phyloP scores from a whole-genome alignment of 305 asterid genomes.

The Solanum hybrid region DNA sequence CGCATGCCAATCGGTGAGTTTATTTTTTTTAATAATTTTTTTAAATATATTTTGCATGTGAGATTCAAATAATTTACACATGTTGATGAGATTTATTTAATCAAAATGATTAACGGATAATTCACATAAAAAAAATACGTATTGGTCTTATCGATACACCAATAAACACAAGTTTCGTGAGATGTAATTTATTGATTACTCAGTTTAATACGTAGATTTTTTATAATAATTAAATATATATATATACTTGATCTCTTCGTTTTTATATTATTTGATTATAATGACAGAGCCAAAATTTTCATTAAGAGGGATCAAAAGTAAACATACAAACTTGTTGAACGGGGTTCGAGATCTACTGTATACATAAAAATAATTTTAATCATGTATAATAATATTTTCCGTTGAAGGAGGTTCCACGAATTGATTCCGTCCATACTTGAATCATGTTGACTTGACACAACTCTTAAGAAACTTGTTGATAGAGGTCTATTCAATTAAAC shows the following conservation, averaged over 20 bases:
- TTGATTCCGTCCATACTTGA: neutral
- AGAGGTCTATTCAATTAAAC: neutral
- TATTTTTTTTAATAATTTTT: neutral
- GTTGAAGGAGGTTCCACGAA: neutral
- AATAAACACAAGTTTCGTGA: neutral
- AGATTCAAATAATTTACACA: conserved; percentile 2
- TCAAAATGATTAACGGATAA: neutral
- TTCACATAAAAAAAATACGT: neutral
- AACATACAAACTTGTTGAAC: too few relatives aligned
- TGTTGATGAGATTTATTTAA: neutral
- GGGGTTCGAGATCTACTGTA: neutral
- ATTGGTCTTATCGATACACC: neutral
- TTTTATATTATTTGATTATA: too few relatives aligned
- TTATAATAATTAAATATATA: too few relatives aligned
- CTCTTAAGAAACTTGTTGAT: neutral
- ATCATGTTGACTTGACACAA: neutral
- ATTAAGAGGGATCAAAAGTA: neutral
- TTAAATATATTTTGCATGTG: neutral
- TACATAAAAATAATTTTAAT: too few relatives aligned
- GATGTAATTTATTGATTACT: too few relatives aligned
- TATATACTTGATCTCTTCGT: neutral
- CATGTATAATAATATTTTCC: too few relatives aligned
- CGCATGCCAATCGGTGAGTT: neutral
- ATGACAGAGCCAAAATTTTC: neutral
- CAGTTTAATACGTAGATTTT: too few relatives aligned